A percentile compares a stretch with the other conserved stretches of the same genome.
Conservation (phyloP, 192 early-diverging fungal species). For the Coemansia sp. region DNA sequence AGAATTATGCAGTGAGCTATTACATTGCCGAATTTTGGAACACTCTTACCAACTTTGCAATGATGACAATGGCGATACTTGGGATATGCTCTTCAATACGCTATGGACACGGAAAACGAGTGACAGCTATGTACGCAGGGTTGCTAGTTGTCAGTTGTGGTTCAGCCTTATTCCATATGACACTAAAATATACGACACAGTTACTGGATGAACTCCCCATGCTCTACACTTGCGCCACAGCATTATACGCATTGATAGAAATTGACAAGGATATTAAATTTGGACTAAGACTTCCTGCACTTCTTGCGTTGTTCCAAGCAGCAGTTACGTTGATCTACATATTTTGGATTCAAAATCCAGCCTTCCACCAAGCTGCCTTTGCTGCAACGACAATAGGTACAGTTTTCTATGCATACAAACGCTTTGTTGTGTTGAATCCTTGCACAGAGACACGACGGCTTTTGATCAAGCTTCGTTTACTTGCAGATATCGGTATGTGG, state of each 20-base stretch:
- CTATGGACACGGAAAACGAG: slow-evolving; percentile 51
- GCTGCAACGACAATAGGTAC: slow-evolving; percentile 21
- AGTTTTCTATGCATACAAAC: slow-evolving; percentile 24
- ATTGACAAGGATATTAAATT: slow-evolving; percentile 25
- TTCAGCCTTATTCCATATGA: slow-evolving; percentile 67
- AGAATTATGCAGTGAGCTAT: slow-evolving; percentile 64
- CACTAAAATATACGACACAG: slow-evolving; percentile 66
- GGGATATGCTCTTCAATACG: slow-evolving; percentile 55
- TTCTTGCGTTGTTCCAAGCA: slow-evolving; percentile 42
- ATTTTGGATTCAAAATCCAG: slow-evolving; percentile 58
- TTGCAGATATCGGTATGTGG: slow-evolving; percentile 35
- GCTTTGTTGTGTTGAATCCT: slow-evolving; percentile 20
- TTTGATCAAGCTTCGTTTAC: slow-evolving; percentile 22
- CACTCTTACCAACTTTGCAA: slow-evolving; percentile 57
- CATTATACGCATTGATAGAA: slow-evolving; percentile 49
- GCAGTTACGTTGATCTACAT: slow-evolving; percentile 58
- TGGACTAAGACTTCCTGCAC: slow-evolving; percentile 38
- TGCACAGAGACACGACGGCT: slow-evolving; percentile 23
- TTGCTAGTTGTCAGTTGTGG: slow-evolving; percentile 65
- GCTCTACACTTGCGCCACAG: slow-evolving; percentile 54
- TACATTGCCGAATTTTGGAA: slow-evolving; percentile 78
- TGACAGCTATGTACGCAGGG: slow-evolving; percentile 53
- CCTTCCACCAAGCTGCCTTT: slow-evolving; percentile 64
- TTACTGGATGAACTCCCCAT: slow-evolving; percentile 78
- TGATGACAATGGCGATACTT: slow-evolving; percentile 46